These are phyloP conservation scores for Cladosporium sp. DNA, from an alignment of 2,329 filamentous ascomycete species.

Conservation along the genomic window DNA sequence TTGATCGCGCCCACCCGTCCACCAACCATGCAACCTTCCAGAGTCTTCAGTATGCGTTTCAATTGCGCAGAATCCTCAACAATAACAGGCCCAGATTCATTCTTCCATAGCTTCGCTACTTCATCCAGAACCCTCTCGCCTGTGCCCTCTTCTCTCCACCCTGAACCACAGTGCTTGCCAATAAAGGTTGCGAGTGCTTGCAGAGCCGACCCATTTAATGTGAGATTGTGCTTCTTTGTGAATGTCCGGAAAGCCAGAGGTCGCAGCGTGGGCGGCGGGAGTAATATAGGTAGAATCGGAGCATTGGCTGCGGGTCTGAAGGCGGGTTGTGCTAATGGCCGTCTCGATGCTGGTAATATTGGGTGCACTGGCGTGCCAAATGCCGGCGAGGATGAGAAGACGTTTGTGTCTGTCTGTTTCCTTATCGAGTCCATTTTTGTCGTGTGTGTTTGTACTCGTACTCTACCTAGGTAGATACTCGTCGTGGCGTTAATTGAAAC, in stretches of 20 bases:
- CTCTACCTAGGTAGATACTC: no score
- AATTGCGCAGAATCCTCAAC: conserved; percentile 73
- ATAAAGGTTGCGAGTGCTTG: conserved; percentile 84
- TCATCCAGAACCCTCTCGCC: conserved; percentile 92
- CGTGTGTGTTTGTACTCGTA: background rate
- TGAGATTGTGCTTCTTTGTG: conserved; percentile 95
- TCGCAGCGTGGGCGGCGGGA: conserved; percentile 80
- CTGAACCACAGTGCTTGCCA: conserved; percentile 87
- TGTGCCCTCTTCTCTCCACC: conserved; percentile 92
- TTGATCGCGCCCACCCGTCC: conserved; percentile 59
- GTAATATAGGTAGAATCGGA: conserved; percentile 78
- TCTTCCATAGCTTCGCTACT: conserved; percentile 87
- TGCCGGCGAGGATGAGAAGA: conserved; percentile 78
- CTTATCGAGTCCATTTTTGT: conserved; percentile 2
- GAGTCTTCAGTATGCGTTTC: conserved; percentile 73
- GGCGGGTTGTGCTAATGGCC: conserved; percentile 43
- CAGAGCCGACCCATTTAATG: conserved; percentile 80
- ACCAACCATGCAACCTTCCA: conserved; percentile 88
- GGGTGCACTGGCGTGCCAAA: conserved; percentile 85
- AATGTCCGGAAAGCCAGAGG: conserved; percentile 93
- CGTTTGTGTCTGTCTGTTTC: background rate
- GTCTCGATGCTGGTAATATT: conserved; percentile 40
- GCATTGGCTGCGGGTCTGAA: conserved; percentile 50
- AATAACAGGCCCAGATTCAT: conserved; percentile 80
- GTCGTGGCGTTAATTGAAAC: background rate